A percentile compares a stretch with the other conserved stretches of the same genome.
Conservation (phyloP, 768 basidiomycete genomes). For the Boletus vinaceobasis region DNA sequence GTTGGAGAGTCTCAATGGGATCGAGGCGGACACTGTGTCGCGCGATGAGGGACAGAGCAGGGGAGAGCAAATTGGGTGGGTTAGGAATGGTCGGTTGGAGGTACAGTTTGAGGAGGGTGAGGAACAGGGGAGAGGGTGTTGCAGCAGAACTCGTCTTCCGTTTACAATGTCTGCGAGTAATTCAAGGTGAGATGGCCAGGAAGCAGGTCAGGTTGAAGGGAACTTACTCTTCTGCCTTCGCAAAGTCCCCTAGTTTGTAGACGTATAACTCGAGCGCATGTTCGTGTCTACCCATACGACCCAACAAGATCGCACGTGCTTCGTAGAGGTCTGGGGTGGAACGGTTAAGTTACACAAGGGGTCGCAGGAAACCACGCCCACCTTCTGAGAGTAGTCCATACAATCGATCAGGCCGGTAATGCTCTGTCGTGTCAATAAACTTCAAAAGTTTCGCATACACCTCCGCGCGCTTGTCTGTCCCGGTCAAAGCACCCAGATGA, state of each 20-base stretch:
- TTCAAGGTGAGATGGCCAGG: neutral
- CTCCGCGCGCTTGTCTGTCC: conserved; percentile 45
- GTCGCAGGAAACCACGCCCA: conserved; percentile 29
- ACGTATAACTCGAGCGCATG: conserved; percentile 95
- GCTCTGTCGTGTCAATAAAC: conserved; percentile 69
- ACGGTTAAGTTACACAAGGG: neutral
- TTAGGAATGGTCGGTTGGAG: conserved; percentile 63
- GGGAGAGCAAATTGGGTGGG: conserved; percentile 58
- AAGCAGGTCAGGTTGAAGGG: neutral
- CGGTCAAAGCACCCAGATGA: neutral
- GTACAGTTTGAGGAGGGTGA: conserved; percentile 83
- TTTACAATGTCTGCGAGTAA: conserved; percentile 78
- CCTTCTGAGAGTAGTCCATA: conserved; percentile 85
- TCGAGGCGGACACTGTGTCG: conserved; percentile 82
- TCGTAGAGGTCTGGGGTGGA: conserved; percentile 70
- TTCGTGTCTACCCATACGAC: conserved; percentile 86
- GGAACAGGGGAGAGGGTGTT: conserved; percentile 64
- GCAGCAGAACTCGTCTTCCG: conserved; percentile 62
- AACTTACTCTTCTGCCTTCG: conserved; percentile 84
- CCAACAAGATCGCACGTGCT: conserved; percentile 87
- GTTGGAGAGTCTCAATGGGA: conserved; percentile 73
- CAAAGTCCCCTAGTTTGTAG: conserved; percentile 76
- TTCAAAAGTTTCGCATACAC: conserved; percentile 67
- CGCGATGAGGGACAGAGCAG: conserved; percentile 85
- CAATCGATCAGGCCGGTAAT: conserved; percentile 75